Evolutionary conservation across 2,329 filamentous ascomycete species (phyloP).

Genomic region (Lasiodiplodia sp.): DNA sequence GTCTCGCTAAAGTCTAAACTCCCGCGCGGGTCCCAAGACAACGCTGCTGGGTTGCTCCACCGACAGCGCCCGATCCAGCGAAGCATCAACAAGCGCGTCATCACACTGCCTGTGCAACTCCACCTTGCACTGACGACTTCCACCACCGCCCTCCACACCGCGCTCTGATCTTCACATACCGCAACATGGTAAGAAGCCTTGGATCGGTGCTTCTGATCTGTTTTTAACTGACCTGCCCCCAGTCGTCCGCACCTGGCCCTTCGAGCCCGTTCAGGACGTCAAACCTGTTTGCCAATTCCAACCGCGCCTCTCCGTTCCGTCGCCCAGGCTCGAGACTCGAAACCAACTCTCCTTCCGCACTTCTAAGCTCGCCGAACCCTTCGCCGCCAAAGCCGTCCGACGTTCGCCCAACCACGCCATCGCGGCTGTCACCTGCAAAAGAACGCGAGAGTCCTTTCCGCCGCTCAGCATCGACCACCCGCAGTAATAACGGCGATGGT

Average conservation of each 20-base stretch:
- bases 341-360: conserved; percentile 47
- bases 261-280: conserved; percentile 50
- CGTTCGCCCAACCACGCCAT: conserved; percentile 30
- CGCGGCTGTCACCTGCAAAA: conserved; percentile 34
- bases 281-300: conserved; percentile 51
- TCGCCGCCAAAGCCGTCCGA: conserved; percentile 31
- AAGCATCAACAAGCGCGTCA: conserved; percentile 23
- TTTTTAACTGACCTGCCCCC: conserved; percentile 10
- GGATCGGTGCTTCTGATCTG: not conserved
- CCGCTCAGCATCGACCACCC: conserved; percentile 44
- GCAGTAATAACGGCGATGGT: conserved; percentile 34
- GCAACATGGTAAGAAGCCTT: conserved; percentile 24
- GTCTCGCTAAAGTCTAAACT: conserved; percentile 11
- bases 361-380: conserved; percentile 35
- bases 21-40: conserved; percentile 6
- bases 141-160: conserved; percentile 1
- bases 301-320: conserved; percentile 54
- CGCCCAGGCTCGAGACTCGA: conserved; percentile 50
- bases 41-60: conserved; percentile 16
- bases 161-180: not conserved
- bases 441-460: conserved; percentile 33
- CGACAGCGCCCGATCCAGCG: conserved; percentile 4
- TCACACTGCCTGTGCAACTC: conserved; percentile 2
- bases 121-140: not conserved
- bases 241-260: conserved; percentile 24